Conservation (phyloP, 768 basidiomycete genomes). For the Chlorophyllum brunneum region DNA sequence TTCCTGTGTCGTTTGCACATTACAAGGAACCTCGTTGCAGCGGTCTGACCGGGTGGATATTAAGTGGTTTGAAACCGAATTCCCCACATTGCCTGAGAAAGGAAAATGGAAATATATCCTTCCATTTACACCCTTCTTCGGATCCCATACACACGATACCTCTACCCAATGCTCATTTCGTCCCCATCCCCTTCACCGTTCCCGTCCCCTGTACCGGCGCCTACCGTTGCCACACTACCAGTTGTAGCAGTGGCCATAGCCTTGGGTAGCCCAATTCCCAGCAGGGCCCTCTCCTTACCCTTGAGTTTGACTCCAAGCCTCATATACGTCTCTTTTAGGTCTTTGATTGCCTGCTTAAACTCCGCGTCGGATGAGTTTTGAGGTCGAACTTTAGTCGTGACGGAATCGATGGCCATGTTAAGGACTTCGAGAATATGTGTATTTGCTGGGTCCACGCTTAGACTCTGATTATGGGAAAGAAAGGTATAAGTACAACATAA, state of each 20-base stretch:
- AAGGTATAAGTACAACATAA: background rate
- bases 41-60: background rate
- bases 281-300: conserved; percentile 8
- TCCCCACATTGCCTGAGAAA: background rate
- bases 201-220: background rate
- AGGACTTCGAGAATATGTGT: conserved; percentile 76
- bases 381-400: conserved; percentile 15
- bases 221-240: background rate
- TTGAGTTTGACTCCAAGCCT: conserved; percentile 6
- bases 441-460: conserved; percentile 83
- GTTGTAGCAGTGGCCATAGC: background rate
- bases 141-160: background rate
- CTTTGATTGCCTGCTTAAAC: conserved; percentile 9
- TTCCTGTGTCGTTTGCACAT: background rate
- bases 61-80: background rate
- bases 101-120: background rate
- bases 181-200: conserved; percentile 6
- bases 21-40: background rate
- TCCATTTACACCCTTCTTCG: background rate
- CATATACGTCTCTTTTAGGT: conserved; percentile 7
- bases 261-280: conserved; percentile 7
- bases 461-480: conserved; percentile 44
- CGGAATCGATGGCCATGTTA: conserved; percentile 71
- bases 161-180: conserved; percentile 11
- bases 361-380: conserved; percentile 1